phyloP scores from a whole-genome alignment of 805 yeast genomes.

The Kuraishia cidri region DNA sequence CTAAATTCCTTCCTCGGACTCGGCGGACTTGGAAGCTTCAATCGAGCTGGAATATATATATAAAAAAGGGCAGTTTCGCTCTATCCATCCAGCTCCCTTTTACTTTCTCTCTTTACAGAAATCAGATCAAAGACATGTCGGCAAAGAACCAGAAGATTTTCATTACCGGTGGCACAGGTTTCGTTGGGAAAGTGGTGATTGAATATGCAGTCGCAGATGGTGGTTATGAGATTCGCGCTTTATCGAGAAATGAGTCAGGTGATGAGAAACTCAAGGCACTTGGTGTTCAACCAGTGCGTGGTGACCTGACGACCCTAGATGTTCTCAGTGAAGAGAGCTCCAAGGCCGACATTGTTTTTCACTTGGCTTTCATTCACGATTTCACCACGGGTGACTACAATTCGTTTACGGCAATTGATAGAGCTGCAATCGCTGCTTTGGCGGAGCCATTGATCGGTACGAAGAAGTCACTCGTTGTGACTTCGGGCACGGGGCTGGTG shows the following conservation, averaged over 20 bases:
- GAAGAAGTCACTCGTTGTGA: slow-evolving; percentile 16
- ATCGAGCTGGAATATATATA: too few relatives aligned
- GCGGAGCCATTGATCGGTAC: slow-evolving; percentile 18
- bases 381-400: slow-evolving; percentile 11
- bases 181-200: slow-evolving; percentile 18
- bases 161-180: slow-evolving; percentile 13
- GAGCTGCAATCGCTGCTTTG: slow-evolving; percentile 17
- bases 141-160: too few relatives aligned
- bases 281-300: slow-evolving; percentile 17
- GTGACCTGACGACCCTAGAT: slow-evolving; percentile 20
- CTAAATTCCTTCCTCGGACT: too few relatives aligned
- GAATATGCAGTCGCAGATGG: slow-evolving; percentile 13
- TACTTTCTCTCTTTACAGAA: too few relatives aligned
- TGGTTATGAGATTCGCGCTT: slow-evolving; percentile 18
- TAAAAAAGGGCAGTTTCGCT: too few relatives aligned
- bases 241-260: slow-evolving; percentile 22
- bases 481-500: slow-evolving; percentile 13
- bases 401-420: slow-evolving; percentile 11
- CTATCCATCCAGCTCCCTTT: too few relatives aligned
- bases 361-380: slow-evolving; percentile 25
- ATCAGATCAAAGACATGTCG: too few relatives aligned
- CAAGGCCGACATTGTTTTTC: slow-evolving; percentile 25
- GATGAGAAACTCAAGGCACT: slow-evolving; percentile 14
- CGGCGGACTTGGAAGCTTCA: too few relatives aligned
- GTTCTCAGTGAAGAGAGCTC: slow-evolving; percentile 16